These are phyloP conservation scores for Ceraceosorus bombacis DNA, from an alignment of 1,284 basidiomycete genomes.

Conservation along the genomic window DNA sequence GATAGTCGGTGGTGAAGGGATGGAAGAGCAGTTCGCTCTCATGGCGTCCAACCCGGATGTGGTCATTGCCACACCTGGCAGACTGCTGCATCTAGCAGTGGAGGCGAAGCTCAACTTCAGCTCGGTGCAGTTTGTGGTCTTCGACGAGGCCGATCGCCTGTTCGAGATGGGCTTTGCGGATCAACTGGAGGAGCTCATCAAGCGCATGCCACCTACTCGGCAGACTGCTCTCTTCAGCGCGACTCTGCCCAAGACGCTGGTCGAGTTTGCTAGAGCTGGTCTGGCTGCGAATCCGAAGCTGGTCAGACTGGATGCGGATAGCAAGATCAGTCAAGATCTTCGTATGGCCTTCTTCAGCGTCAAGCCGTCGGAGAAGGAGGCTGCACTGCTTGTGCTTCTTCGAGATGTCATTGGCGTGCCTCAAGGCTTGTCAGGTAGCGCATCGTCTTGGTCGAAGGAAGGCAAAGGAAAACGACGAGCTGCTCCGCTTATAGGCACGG, in stretches of 20 bases:
- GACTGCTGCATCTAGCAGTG: slow-evolving; percentile 85
- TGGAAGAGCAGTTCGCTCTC: slow-evolving; percentile 95
- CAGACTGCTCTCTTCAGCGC: slow-evolving; percentile 94
- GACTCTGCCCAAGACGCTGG: slow-evolving; percentile 86
- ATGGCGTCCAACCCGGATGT: slow-evolving; percentile 78
- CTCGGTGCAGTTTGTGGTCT: slow-evolving; percentile 81
- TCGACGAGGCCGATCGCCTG: slow-evolving; percentile 93
- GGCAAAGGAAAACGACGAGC: slow-evolving; percentile 30
- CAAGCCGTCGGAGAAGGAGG: slow-evolving; percentile 90
- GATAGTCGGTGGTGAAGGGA: slow-evolving; percentile 86
- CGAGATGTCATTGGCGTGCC: slow-evolving; percentile 81
- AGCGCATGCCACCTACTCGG: slow-evolving; percentile 72
- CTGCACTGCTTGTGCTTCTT: slow-evolving; percentile 73
- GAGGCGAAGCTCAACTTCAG: slow-evolving; percentile 94
- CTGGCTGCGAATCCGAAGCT: slow-evolving; percentile 80
- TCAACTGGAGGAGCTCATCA: slow-evolving; percentile 81
- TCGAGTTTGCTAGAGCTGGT: slow-evolving; percentile 96
- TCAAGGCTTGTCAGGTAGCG: slow-evolving; percentile 36
- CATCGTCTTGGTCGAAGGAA: slow-evolving; percentile 6
- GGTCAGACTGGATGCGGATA: slow-evolving; percentile 86
- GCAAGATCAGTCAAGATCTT: slow-evolving; percentile 87
- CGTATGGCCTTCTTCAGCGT: slow-evolving; percentile 89
- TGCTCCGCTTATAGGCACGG: slow-evolving; percentile 31
- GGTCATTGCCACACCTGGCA: slow-evolving; percentile 76
- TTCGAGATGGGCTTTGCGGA: slow-evolving; percentile 97